A percentile compares a stretch with the other conserved stretches of the same genome.
Evolutionary conservation across 495 filamentous ascomycete genomes (phyloP).

Genomic region (Xylaria nigripes): DNA sequence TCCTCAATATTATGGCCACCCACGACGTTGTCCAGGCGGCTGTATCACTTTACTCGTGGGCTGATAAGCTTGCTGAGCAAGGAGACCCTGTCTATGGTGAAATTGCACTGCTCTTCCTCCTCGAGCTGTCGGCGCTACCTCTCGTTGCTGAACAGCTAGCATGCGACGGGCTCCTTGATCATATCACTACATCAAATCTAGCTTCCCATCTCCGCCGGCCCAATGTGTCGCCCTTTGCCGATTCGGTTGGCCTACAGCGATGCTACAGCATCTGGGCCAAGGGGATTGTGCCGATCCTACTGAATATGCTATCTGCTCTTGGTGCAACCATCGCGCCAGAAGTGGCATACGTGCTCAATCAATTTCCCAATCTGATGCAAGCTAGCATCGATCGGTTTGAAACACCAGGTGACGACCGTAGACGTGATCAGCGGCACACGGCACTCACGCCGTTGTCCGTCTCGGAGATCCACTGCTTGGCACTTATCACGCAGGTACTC

Average conservation of each 20-base stretch:
- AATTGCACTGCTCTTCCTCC: conserved; percentile 74
- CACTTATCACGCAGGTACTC: conserved; percentile 62
- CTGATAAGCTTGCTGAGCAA: conserved; percentile 63
- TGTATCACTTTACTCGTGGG: conserved; percentile 86
- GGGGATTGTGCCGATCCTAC: conserved; percentile 77
- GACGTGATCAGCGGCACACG: conserved; percentile 28
- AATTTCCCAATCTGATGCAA: conserved; percentile 65
- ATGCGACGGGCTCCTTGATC: conserved; percentile 68
- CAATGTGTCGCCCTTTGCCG: conserved; percentile 60
- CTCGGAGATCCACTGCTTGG: conserved; percentile 67
- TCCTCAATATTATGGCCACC: conserved; percentile 54
- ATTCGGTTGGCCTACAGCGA: conserved; percentile 45
- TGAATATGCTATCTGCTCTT: conserved; percentile 80
- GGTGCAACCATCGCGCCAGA: conserved; percentile 72
- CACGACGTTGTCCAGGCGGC: conserved; percentile 73
- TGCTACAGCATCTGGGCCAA: conserved; percentile 81
- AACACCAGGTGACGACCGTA: conserved; percentile 39
- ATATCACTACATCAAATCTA: conserved; percentile 68
- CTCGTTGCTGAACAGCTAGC: conserved; percentile 81
- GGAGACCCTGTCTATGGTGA: conserved; percentile 94
- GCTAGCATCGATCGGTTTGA: conserved; percentile 56
- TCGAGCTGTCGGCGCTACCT: conserved; percentile 78
- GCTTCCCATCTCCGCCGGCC: conserved; percentile 58
- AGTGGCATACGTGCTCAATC: conserved; percentile 75
- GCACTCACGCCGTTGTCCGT: conserved; percentile 60